phyloP scores from a whole-genome alignment of 257 asterid genomes.

The Nicotiana noctiflora region DNA sequence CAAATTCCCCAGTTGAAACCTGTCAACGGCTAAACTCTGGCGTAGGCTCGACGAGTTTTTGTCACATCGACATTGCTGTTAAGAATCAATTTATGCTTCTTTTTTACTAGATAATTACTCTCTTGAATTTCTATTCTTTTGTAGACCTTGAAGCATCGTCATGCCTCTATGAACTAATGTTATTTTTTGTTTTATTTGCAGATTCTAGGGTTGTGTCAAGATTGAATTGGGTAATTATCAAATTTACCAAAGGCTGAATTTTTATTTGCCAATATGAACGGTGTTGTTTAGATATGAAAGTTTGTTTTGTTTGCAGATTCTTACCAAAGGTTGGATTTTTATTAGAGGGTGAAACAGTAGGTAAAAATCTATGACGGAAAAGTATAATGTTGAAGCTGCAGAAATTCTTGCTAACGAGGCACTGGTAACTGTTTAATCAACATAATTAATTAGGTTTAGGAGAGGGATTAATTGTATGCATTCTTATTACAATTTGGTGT shows the following conservation, averaged over 20 bases:
- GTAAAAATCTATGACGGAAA: no score
- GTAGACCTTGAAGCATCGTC: background rate
- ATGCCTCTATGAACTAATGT: background rate
- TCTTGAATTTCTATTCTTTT: background rate
- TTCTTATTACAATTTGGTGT: background rate
- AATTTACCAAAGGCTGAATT: background rate
- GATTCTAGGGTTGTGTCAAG: background rate
- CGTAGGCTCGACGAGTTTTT: no score
- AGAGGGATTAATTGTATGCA: background rate
- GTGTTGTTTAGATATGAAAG: background rate
- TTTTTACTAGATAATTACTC: no score
- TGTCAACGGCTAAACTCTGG: no score
- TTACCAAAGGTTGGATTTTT: background rate
- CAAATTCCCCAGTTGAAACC: no score
- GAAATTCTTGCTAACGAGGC: no score
- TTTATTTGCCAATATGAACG: background rate
- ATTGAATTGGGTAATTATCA: background rate
- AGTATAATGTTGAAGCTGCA: no score
- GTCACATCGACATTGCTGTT: no score
- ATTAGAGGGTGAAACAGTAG: background rate
- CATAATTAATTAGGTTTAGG: background rate
- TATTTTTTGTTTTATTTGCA: background rate
- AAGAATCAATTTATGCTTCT: no score
- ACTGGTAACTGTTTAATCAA: constrained; percentile 25
- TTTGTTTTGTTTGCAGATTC: background rate